Evolutionary conservation across 164 flowering plant genomes (phyloP).

Genomic region (Magnolia officinalis): DNA sequence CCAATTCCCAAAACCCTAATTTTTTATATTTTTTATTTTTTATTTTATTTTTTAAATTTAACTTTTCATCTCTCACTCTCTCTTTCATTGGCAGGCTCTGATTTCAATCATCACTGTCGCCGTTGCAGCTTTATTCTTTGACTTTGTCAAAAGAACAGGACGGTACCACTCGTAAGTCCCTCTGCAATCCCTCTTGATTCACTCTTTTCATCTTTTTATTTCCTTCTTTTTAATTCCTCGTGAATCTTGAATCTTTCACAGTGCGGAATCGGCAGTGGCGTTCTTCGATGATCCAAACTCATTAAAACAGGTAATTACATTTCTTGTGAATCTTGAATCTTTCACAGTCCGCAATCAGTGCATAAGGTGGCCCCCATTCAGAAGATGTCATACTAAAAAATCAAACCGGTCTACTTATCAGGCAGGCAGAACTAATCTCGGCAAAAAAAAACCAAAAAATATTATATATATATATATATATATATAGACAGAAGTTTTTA

Average conservation of each 20-base stretch:
- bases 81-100: neutral
- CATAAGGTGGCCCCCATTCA: neutral
- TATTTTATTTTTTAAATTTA: no score
- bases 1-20: neutral
- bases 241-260: neutral
- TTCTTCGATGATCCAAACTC: slow-evolving; percentile 15
- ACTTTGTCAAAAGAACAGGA: slow-evolving; percentile 8
- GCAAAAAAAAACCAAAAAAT: no score
- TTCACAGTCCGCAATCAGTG: neutral
- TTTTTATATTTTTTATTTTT: neutral
- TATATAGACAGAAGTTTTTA: no score
- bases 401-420: no score
- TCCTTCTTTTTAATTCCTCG: neutral
- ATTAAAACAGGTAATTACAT: slow-evolving; percentile 7
- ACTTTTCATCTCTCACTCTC: neutral
- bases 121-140: slow-evolving; percentile 1
- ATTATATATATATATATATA: no score
- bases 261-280: neutral
- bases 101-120: neutral
- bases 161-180: slow-evolving; percentile 6
- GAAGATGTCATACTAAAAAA: no score
- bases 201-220: neutral
- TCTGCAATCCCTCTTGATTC: neutral
- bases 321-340: neutral
- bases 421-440: no score